Percentiles rank a stretch among this genome's conserved stretches.
Evolutionary conservation across 78 protist genomes (phyloP).

Genomic region (Carpediemonas membranifera): DNA sequence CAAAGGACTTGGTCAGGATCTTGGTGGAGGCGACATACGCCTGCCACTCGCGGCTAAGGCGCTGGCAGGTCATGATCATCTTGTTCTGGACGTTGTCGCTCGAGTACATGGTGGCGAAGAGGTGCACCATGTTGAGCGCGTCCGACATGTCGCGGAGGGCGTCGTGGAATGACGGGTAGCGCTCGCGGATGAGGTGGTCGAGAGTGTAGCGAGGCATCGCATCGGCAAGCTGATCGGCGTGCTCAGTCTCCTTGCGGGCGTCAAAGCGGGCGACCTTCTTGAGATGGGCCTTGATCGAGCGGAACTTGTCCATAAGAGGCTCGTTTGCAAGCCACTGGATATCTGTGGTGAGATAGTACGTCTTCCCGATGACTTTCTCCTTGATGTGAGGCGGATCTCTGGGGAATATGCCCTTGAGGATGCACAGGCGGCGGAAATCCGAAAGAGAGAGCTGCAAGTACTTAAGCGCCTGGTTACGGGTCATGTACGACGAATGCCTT

Average conservation of each 20-base stretch:
- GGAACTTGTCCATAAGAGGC: conserved; percentile 65
- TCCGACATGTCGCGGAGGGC: conserved; percentile 87
- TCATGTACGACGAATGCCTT: neutral
- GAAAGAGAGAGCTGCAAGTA: conserved; percentile 9
- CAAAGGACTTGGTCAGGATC: conserved; percentile 60
- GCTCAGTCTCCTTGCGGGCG: conserved; percentile 19
- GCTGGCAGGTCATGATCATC: conserved; percentile 28
- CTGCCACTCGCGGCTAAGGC: conserved; percentile 49
- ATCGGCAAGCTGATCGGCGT: neutral
- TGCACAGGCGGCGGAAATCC: conserved; percentile 72
- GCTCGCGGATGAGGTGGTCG: conserved; percentile 51
- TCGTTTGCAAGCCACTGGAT: conserved; percentile 73
- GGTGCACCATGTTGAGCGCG: conserved; percentile 58
- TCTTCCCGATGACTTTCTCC: conserved; percentile 51
- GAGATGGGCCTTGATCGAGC: conserved; percentile 48
- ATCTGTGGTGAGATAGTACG: conserved; percentile 63
- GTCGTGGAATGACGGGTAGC: conserved; percentile 82
- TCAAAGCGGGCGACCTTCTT: conserved; percentile 1
- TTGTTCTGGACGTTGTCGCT: neutral
- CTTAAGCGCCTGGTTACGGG: conserved; percentile 15
- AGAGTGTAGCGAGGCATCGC: conserved; percentile 40
- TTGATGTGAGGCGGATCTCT: conserved; percentile 71
- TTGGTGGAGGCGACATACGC: conserved; percentile 33
- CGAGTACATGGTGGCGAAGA: conserved; percentile 65
- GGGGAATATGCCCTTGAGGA: conserved; percentile 94